Percentiles rank a stretch among this genome's conserved stretches.
Evolutionary conservation across 352 stramenopile species (phyloP).

Genomic region (Globisporangium nodosum): DNA sequence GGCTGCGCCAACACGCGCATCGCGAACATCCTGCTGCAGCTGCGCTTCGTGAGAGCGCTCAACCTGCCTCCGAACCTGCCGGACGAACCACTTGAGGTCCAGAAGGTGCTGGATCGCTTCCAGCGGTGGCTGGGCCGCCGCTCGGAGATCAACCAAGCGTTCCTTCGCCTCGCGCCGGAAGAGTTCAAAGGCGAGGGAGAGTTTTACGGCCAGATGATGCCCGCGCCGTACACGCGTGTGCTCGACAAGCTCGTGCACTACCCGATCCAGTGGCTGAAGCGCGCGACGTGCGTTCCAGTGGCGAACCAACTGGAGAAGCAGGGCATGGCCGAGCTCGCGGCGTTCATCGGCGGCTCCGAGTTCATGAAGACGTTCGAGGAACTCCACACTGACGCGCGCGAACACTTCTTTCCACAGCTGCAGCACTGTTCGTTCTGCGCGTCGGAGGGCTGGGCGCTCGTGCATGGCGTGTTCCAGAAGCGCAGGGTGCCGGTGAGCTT

Average conservation of each 20-base stretch:
- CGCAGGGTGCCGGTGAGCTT: constrained; percentile 22
- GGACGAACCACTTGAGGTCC: constrained; percentile 56
- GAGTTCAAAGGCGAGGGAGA: constrained; percentile 36
- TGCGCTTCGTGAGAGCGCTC: constrained; percentile 57
- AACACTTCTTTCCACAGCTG: constrained; percentile 58
- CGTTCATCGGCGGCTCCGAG: constrained; percentile 53
- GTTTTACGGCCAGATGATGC: constrained; percentile 34
- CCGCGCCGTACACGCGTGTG: constrained; percentile 46
- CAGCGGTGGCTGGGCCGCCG: constrained; percentile 42
- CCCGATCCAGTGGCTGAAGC: constrained; percentile 49
- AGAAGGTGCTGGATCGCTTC: constrained; percentile 50
- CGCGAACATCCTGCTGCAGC: constrained; percentile 54
- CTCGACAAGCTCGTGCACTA: constrained; percentile 64
- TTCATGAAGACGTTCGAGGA: constrained; percentile 75
- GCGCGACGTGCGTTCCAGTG: constrained; percentile 40
- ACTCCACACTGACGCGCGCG: constrained; percentile 38
- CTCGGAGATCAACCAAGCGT: constrained; percentile 45
- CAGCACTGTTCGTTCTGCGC: constrained; percentile 45
- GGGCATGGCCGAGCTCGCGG: constrained; percentile 38
- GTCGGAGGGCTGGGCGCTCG: constrained; percentile 69
- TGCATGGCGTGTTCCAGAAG: constrained; percentile 70
- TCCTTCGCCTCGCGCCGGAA: constrained; percentile 39
- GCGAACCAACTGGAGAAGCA: constrained; percentile 47
- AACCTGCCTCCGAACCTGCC: constrained; percentile 41
- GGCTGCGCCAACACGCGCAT: constrained; percentile 61